Evolutionary conservation across 768 basidiomycete species (phyloP), one percentile per base, ranked within the genome.

Genomic region (Naganishia friedmannii): DNA sequence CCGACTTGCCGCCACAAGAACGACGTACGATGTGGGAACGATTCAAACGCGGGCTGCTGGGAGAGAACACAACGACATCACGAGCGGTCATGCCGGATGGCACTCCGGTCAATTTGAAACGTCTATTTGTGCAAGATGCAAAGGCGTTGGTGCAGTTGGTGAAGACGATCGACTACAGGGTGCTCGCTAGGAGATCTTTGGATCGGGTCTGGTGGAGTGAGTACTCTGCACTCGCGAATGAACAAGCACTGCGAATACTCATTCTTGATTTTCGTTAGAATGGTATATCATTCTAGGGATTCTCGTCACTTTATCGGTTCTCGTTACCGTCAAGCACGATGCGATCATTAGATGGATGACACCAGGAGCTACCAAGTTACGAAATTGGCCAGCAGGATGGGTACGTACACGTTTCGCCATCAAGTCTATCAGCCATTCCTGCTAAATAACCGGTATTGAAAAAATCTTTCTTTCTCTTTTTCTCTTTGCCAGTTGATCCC

Each of bases 321-420:
- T 78, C 21, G 58, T 79, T 12, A 72, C 77, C 13, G 60, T 69
- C 2, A 76, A 79, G 51, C 78, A 79, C 69, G 73, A 76, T 34
- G 68, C 69, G 15, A 73, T 79, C 58, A 74, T 79, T 46, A 53
- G 74, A 9, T 75, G 74, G 69, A 74, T 74, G 53, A 55, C 67
- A 34, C 78, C 78, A 15, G 68, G 76, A 13, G 74, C 70, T 0
- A 42, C 55, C 17, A 73, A 56, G 23, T 74, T 79, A 34, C 55
- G 74, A 45, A 60, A 34, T n/a, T 78, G 76, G 77, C 78, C 78
- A 9, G 77, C 70, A 21, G 78, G 78, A 13, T 79, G 73, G 72
- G 53, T 79, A 63, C 74, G 69, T 54, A n/a, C 13, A 17, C 3
- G 21, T 26, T n/a, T n/a, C n/a, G n/a, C 42, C 46, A 19, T 13